Base-by-base conservation (phyloP, 495 filamentous ascomycete genomes). In the Aspergillus kassunensis region DNA sequence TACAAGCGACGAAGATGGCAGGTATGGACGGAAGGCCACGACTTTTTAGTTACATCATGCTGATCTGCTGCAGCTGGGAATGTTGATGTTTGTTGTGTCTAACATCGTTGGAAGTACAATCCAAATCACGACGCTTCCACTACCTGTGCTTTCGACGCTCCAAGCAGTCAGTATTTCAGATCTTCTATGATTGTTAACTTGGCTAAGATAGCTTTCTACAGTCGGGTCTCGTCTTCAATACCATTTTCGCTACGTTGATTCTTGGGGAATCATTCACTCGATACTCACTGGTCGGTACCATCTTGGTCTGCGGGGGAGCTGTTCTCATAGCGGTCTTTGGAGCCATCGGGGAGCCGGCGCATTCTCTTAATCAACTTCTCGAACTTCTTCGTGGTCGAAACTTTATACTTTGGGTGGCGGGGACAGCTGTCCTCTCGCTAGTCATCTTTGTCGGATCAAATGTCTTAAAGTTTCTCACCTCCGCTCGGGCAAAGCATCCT, bases 181-280 rank as follows among this genome's bases (percentile, higher is more conserved):
- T 21, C 36, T 23, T 11, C 27, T 21, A 2, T 40, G 24, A 45
- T 29, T 20, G 16, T 29, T n/a, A 51, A 13, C 39, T 18, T 43
- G 43, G 27, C 54, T 60, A 31, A 64, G n/a, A 42, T 41, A 12
- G 15, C 13, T 11, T 4, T 12, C 20, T 51, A 57, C 49, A 83
- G 64, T 95, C 90, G 39, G 93, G 93, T 19, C 78, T 99, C 25
- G 93, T 97, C 25, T 99, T 99, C 75, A 99, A 99, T 73, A 96
- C 92, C 31, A 88, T 96, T 51, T 97, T 93, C 69, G 93, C 93
- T 34, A 91, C 91, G 3, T 71, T 99, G 34, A 91, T 99, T 60
- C 81, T 99, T 29, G 83, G 88, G 29, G 93, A 99, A 72, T 86
- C 91, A 2, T 99, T 97, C 70, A 99, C 93, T 18, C 79, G 83